Base-by-base conservation (phyloP, 2,329 filamentous ascomycete genomes). In the Stachybotrys chartarum region DNA sequence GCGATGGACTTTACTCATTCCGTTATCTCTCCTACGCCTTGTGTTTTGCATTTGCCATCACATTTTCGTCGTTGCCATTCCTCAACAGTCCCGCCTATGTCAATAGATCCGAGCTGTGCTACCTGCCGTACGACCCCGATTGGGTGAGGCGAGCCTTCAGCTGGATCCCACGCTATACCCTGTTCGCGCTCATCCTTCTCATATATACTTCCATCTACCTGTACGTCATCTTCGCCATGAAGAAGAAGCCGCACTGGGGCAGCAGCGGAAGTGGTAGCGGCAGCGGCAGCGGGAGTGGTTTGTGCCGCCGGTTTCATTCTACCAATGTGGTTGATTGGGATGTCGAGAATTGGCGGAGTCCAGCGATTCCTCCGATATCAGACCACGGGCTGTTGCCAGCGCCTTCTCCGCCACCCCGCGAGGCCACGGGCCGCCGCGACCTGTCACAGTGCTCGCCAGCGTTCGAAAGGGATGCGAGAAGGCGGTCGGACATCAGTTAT, bases 111-210 rank as follows among this genome's bases (percentile, higher is more conserved):
- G 50, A 52, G n/a, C 7, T 52, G 6, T 52, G 50, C 7, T 52
- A 52, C 17, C 35, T 52, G 16, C 31, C 50, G 5, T 52, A 42
- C 18, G 17, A 52, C 3, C 50, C 50, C 10, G 31, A 42, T 7
- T 52, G 50, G 50, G 32, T 44, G 5, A 52, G 50, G n/a, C 50
- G 35, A 35, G 50, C 50, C 12, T 44, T 52, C 32, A 52, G 50
- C 32, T 52, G 50, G 50, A 44, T 52, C 14, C 50, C 50, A 17
- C 50, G 50, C 1, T 52, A 52, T 14, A 30, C 39, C 14, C 6
- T 52, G 1, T 52, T 52, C 32, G 50, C 12, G 16, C 10, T 12
- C 31, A 44, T 52, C 17, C 16, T 52, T 17, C 11, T 52, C 12
- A 42, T 44, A n/a, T 52, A 52, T 24, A 30, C 32, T 3, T 42